phyloP scores from a whole-genome alignment of 78 protist species.

The Dictyostelium discoideum region DNA sequence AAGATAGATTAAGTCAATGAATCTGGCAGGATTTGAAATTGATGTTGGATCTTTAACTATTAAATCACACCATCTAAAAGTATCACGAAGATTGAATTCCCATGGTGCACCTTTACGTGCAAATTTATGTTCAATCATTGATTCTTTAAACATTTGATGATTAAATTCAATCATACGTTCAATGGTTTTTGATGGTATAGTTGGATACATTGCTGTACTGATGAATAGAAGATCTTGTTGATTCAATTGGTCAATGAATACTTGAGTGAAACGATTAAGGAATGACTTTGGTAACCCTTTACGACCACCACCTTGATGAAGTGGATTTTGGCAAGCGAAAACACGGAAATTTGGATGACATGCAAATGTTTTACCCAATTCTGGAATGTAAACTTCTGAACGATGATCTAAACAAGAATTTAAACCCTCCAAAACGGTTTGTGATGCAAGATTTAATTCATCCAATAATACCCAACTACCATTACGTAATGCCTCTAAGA shows the following conservation, averaged over 20 bases:
- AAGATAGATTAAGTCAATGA: constrained; percentile 88
- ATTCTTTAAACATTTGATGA: constrained; percentile 46
- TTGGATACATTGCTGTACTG: constrained; percentile 64
- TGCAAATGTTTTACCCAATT: constrained; percentile 89
- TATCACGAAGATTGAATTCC: constrained; percentile 99
- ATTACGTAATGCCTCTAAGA: constrained; percentile 88
- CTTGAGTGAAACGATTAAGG: constrained; percentile 98
- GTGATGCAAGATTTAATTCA: constrained; percentile 99
- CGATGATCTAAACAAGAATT: constrained; percentile 99
- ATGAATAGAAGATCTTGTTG: constrained; percentile 88
- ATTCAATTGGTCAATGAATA: constrained; percentile 87
- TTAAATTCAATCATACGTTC: constrained; percentile 88
- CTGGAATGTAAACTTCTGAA: constrained; percentile 95
- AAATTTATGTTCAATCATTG: constrained; percentile 66
- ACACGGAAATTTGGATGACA: constrained; percentile 91
- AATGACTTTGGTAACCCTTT: constrained; percentile 99
- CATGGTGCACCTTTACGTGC: constrained; percentile 97
- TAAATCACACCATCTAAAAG: constrained; percentile 96
- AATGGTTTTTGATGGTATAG: neutral
- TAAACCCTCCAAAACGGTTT: constrained; percentile 99
- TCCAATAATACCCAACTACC: constrained; percentile 99
- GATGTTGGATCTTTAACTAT: constrained; percentile 15
- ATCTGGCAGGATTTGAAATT: constrained; percentile 35
- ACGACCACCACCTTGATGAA: constrained; percentile 99
- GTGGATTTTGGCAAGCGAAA: constrained; percentile 99